A percentile compares a stretch with the other conserved stretches of the same genome.
Evolutionary conservation across 2,329 filamentous ascomycete genomes (phyloP).

Genomic region (Fusarium lyarnte): DNA sequence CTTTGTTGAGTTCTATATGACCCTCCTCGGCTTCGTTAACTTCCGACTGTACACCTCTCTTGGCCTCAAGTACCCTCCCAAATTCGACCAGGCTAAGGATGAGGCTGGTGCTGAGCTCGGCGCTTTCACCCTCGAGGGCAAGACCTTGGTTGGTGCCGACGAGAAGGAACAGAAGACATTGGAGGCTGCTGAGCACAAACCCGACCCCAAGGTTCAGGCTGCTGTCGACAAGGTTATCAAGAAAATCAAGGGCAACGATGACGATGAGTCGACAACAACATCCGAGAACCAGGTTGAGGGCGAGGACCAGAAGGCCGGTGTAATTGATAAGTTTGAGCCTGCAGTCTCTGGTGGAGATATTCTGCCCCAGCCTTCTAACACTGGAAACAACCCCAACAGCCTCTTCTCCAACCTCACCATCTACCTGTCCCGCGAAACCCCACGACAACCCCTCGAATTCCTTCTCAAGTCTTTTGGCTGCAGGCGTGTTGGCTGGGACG

Average conservation of each 20-base stretch:
- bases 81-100: slow-evolving; percentile 87
- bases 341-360: slow-evolving; percentile 85
- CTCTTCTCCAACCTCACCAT: slow-evolving; percentile 91
- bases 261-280: slow-evolving; percentile 53
- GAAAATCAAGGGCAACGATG: slow-evolving; percentile 68
- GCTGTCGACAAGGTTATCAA: slow-evolving; percentile 75
- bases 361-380: slow-evolving; percentile 78
- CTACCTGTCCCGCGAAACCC: slow-evolving; percentile 93
- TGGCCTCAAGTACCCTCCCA: slow-evolving; percentile 94
- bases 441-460: slow-evolving; percentile 89
- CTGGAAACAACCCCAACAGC: slow-evolving; percentile 73
- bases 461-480: slow-evolving; percentile 93
- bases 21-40: slow-evolving; percentile 93
- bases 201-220: slow-evolving; percentile 71
- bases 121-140: slow-evolving; percentile 88
- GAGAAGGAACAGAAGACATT: slow-evolving; percentile 60
- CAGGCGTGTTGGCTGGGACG: slow-evolving; percentile 95
- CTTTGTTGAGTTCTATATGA: slow-evolving; percentile 99
- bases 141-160: slow-evolving; percentile 66
- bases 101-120: slow-evolving; percentile 89
- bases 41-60: slow-evolving; percentile 92
- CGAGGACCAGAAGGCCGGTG: slow-evolving; percentile 63
- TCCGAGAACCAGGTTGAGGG: slow-evolving; percentile 54
- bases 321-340: slow-evolving; percentile 92
- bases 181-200: slow-evolving; percentile 57